Conservation (phyloP, 305 asterid genomes). For the Fraxinus xanthoxyloides region DNA sequence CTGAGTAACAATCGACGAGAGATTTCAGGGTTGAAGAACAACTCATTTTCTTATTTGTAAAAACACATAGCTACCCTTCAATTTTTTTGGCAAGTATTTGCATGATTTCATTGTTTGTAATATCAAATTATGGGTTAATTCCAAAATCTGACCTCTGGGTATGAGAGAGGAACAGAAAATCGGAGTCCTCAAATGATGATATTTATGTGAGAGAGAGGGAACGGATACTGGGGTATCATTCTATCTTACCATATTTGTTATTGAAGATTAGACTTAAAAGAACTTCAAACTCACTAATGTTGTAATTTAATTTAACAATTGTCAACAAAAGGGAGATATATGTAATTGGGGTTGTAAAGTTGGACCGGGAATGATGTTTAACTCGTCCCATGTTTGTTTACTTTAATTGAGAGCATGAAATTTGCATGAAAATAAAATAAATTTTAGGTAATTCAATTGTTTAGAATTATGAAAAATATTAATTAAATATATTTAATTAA, state of each 20-base stretch:
- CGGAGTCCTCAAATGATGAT: background rate
- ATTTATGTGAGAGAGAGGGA: background rate
- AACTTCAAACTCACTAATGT: background rate
- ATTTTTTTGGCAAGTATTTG: background rate
- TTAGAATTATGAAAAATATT: too few species aligned
- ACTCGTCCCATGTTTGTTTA: background rate
- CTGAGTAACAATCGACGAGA: conserved; percentile 28
- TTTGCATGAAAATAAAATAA: too few species aligned
- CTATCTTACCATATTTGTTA: background rate
- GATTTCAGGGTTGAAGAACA: conserved; percentile 31
- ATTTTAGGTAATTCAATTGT: too few species aligned
- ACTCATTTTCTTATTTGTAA: conserved; percentile 16
- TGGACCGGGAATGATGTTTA: background rate
- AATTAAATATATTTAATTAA: too few species aligned
- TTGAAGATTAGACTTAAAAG: background rate
- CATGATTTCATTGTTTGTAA: background rate
- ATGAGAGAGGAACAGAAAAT: background rate
- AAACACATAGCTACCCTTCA: background rate
- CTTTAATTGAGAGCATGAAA: background rate
- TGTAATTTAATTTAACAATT: background rate
- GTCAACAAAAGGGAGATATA: background rate
- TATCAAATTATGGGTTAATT: background rate
- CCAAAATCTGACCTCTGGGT: background rate
- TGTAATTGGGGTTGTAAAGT: background rate
- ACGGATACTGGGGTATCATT: background rate